Evolutionary conservation across 371 early-diverging fungal genomes (phyloP).

Genomic region (Lichtheimia ramosa): DNA sequence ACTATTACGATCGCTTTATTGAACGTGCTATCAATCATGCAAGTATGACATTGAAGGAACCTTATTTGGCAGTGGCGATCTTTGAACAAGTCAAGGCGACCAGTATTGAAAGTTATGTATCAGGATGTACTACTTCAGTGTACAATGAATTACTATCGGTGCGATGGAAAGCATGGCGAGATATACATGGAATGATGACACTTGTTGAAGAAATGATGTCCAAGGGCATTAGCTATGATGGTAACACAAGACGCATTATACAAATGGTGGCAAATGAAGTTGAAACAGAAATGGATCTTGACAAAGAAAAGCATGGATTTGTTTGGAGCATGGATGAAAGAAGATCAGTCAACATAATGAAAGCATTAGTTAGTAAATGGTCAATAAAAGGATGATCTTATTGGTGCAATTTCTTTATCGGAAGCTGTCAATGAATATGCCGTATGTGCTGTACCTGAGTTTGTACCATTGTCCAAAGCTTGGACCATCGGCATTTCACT

Average conservation of each 20-base stretch:
- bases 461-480: neutral
- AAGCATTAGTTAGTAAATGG: conserved; percentile 40
- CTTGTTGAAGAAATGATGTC: conserved; percentile 43
- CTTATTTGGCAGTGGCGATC: conserved; percentile 46
- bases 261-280: conserved; percentile 23
- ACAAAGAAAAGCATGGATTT: conserved; percentile 5
- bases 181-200: conserved; percentile 40
- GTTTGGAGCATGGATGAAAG: conserved; percentile 40
- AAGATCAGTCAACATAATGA: conserved; percentile 33
- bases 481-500: neutral
- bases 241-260: conserved; percentile 26
- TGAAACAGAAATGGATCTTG: conserved; percentile 17
- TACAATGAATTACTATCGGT: conserved; percentile 36
- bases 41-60: conserved; percentile 24
- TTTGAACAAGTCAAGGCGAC: conserved; percentile 43
- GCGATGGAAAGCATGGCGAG: conserved; percentile 39
- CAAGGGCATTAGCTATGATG: conserved; percentile 34
- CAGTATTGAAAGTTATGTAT: conserved; percentile 38
- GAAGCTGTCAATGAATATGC: too few species aligned
- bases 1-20: conserved; percentile 32
- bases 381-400: conserved; percentile 17
- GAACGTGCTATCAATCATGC: conserved; percentile 36
- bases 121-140: conserved; percentile 38
- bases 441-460: too few species aligned
- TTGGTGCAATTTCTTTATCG: neutral